Base-by-base conservation (phyloP, 1,139 yeast species). In the Debaryomyces udenii region DNA sequence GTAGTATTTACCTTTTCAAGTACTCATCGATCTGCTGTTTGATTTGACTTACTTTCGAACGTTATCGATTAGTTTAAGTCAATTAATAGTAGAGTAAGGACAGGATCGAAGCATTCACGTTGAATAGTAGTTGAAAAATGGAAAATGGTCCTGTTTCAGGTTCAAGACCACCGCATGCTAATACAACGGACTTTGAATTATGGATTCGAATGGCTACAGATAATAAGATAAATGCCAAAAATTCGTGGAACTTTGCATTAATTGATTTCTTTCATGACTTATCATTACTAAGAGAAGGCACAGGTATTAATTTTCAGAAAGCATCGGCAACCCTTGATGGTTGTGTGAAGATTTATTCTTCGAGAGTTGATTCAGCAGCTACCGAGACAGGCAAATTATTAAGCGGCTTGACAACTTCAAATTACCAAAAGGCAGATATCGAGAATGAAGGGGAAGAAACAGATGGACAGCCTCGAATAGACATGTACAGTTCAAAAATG, bases 271-370 rank as follows among this genome's bases (percentile, higher is more conserved):
- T 81, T 61, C 80, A 83, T 50, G 89, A 83, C 49, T 66, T 83
- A 64, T 69, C 81, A 1, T 61, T 82, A 33, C 66, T 83, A 14
- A 68, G 74, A 47, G 78, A 72, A 31, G 86, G 86, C 3, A 83
- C 80, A 43, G 74, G 79, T 15, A 80, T 84, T 51, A 83, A 84
- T 55, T 86, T 86, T 55, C 93, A 83, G 53, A 78, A 77, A 48
- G 95, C 95, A 0, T 80, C 89, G 1, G 85, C 89, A 2, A 85
- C 95, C 0, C 64, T 87, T 31, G 95, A 87, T 55, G 96, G 96
- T 1, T 87, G 96, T 66, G 88, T 86, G 31, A 86, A 86, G 62
- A 85, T 88, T 38, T 87, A 87, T 53, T 80, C 90, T 6, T 83
- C 90, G 4, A 77, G 96, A 52, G 87, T 88, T 18, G 95, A 87